Evolutionary conservation across 805 yeast species (phyloP).

Genomic region (Kazachstania taianensis): DNA sequence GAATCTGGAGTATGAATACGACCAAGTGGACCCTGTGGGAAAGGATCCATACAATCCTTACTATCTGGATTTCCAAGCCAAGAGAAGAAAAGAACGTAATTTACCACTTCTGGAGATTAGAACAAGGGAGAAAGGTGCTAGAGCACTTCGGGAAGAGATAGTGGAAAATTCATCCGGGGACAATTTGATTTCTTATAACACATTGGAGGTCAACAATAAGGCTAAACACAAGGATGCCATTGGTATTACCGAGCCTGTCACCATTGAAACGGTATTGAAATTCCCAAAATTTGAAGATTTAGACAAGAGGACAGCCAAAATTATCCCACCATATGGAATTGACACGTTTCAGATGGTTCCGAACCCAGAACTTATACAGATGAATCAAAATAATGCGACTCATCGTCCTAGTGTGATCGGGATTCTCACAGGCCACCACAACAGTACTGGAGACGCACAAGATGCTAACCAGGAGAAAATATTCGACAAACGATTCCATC

Average conservation of each 20-base stretch:
- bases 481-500: slow-evolving; percentile 6
- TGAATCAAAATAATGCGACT: neutral
- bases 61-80: slow-evolving; percentile 27
- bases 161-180: slow-evolving; percentile 44
- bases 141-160: slow-evolving; percentile 54
- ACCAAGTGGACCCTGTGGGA: slow-evolving; percentile 35
- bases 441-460: neutral
- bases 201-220: slow-evolving; percentile 3
- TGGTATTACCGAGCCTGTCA: slow-evolving; percentile 21
- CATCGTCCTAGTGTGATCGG: slow-evolving; percentile 15
- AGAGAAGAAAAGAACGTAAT: slow-evolving; percentile 38
- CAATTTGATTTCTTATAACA: slow-evolving; percentile 48
- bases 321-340: slow-evolving; percentile 29
- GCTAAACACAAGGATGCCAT: slow-evolving; percentile 11
- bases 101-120: slow-evolving; percentile 57
- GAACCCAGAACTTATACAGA: slow-evolving; percentile 10
- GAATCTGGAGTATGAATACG: slow-evolving; percentile 44
- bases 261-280: slow-evolving; percentile 21
- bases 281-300: slow-evolving; percentile 27
- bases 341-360: slow-evolving; percentile 19
- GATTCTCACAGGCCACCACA: slow-evolving; percentile 11
- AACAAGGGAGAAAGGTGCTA: slow-evolving; percentile 39
- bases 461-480: neutral
- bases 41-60: slow-evolving; percentile 30
- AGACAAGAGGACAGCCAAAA: slow-evolving; percentile 19